These are phyloP conservation scores for Pichia californica DNA, from an alignment of 805 yeast species.

Conservation along the genomic window DNA sequence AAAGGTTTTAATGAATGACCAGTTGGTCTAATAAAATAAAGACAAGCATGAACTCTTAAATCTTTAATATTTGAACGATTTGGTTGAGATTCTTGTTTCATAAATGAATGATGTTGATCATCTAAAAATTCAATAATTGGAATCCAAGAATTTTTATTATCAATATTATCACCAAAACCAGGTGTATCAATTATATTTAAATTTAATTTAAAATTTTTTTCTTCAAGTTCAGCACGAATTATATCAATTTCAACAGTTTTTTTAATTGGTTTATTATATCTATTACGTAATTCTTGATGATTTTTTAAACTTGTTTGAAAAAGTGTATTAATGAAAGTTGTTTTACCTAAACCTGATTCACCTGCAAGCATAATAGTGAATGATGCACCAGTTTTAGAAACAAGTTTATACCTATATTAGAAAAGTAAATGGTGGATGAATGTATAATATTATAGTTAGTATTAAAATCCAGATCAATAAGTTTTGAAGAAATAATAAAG, in stretches of 20 bases:
- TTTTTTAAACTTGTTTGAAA: constrained; percentile 69
- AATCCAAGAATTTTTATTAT: constrained; percentile 80
- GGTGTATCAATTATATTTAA: constrained; percentile 88
- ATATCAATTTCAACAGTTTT: constrained; percentile 76
- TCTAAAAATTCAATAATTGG: constrained; percentile 84
- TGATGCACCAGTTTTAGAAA: constrained; percentile 67
- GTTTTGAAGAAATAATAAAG: too few species aligned
- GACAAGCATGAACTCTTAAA: constrained; percentile 82
- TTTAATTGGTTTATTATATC: constrained; percentile 54
- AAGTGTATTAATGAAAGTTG: constrained; percentile 83
- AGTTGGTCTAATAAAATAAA: constrained; percentile 87
- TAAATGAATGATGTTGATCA: constrained; percentile 80
- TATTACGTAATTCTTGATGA: constrained; percentile 46
- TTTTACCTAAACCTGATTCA: constrained; percentile 86
- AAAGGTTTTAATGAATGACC: constrained; percentile 83
- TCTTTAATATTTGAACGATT: constrained; percentile 59
- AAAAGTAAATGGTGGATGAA: constrained; percentile 2
- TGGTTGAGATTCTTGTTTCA: constrained; percentile 95
- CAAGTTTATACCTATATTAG: constrained; percentile 54
- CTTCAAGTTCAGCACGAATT: constrained; percentile 74
- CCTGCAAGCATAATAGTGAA: constrained; percentile 85
- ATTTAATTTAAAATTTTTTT: constrained; percentile 70
- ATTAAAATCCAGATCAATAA: too few species aligned
- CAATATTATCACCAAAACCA: constrained; percentile 87
- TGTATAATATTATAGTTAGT: not conserved